A percentile compares a stretch with the other conserved stretches of the same genome.
Evolutionary conservation across 2,329 filamentous ascomycete genomes (phyloP).

Genomic region (Fusarium sp.): DNA sequence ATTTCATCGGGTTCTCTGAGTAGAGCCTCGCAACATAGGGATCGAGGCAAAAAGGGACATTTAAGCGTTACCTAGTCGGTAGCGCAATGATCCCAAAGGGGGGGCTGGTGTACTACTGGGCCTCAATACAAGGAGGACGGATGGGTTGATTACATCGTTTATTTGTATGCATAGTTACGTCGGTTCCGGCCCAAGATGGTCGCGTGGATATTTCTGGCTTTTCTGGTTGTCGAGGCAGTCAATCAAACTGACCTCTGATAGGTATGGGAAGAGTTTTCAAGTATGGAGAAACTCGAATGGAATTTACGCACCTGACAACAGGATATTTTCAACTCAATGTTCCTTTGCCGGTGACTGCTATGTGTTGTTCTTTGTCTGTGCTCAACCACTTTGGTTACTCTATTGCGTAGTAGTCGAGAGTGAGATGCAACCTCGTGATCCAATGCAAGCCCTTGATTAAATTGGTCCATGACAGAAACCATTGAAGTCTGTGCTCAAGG

Average conservation of each 20-base stretch:
- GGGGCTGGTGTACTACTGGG: constrained; percentile 9
- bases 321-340: constrained; percentile 8
- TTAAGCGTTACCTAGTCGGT: constrained; percentile 1
- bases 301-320: constrained; percentile 14
- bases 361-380: not conserved
- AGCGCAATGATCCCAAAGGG: not conserved
- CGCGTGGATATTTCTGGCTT: constrained; percentile 14
- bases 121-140: constrained; percentile 16
- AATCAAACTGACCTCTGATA: constrained; percentile 6
- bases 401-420: not conserved
- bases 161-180: constrained; percentile 29
- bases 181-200: constrained; percentile 16
- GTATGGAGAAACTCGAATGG: constrained; percentile 23
- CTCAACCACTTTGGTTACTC: not conserved
- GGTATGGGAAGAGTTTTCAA: constrained; percentile 20
- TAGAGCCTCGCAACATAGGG: constrained; percentile 9
- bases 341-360: not conserved
- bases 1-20: constrained; percentile 3
- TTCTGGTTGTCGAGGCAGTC: constrained; percentile 15
- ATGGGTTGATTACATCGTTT: constrained; percentile 9
- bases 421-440: not conserved
- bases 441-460: not conserved
- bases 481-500: not conserved
- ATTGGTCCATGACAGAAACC: not conserved
- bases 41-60: constrained; percentile 20